These are phyloP conservation scores for Parathielavia hyrcaniae DNA, from an alignment of 495 filamentous ascomycete genomes.

Conservation along the genomic window DNA sequence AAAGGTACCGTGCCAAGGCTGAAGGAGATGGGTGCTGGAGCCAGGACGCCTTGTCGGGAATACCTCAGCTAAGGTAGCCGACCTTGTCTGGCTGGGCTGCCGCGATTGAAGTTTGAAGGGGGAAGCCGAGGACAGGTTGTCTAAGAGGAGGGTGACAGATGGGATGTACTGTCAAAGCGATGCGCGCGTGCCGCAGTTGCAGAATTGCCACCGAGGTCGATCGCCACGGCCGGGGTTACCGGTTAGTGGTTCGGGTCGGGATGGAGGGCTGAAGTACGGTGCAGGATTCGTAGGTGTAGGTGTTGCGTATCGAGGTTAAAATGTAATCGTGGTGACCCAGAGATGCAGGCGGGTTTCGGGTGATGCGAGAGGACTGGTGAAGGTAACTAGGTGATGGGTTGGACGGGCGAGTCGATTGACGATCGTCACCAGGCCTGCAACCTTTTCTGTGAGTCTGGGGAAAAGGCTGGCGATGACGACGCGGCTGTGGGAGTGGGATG, in stretches of 20 bases:
- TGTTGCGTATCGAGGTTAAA: not conserved
- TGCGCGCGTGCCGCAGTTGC: not conserved
- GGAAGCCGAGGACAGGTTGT: not conserved
- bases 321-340: not conserved
- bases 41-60: slow-evolving; percentile 1
- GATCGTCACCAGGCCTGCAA: not conserved
- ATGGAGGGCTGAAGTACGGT: no score
- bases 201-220: slow-evolving; percentile 4
- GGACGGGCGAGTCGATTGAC: not conserved
- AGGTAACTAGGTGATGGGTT: not conserved
- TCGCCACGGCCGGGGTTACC: slow-evolving; percentile 8
- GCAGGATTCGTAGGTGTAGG: not conserved
- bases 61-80: not conserved
- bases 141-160: not conserved
- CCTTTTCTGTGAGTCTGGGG: slow-evolving; percentile 2
- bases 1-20: slow-evolving; percentile 22
- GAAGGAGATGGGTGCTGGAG: slow-evolving; percentile 6
- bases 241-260: not conserved
- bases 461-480: slow-evolving; percentile 7
- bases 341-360: not conserved
- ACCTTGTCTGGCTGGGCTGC: not conserved
- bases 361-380: not conserved
- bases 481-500: slow-evolving; percentile 8
- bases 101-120: not conserved
- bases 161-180: not conserved